Base-by-base conservation (phyloP, 176 grass and related monocot species). In the Juncus inflexus region DNA sequence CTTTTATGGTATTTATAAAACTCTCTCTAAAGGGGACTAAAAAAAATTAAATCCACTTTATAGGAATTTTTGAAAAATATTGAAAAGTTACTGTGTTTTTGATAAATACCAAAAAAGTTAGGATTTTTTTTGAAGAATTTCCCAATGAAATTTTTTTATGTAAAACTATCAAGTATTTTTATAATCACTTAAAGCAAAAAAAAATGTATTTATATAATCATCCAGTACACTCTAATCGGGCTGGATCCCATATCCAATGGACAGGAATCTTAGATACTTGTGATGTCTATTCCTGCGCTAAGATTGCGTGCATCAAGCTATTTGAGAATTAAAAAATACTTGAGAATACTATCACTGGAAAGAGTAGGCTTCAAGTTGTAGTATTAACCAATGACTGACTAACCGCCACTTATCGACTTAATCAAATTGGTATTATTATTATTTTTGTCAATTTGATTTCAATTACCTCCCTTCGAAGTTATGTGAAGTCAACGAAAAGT, bases 381-480 rank as follows among this genome's bases (percentile, higher is more conserved):
- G 19, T 28, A 28, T 28, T 3, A 49, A 52, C 28, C 10, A 12
- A 50, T 66, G 14, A 5, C 63, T 43, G 15, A 50, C 52, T 50
- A 54, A 50, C 12, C 19, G 36, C 9, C 52, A 13, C 47, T 67
- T 28, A 68, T 53, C 55, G 12, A 68, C 51, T 68, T 54, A 55
- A 37, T 5, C 9, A 55, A 6, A 5, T 54, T 52, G 3, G 12
- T 37, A 6, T 66, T 6, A 7, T 36, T 37, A 50, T 66, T n/a
- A 50, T 50, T 66, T 50, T 47, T 36, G 40, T 66, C 5, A 66
- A 36, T 47, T 66, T 52, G 16, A 50, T 35, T 38, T 54, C 11
- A 54, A 12, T 53, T 67, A 2, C 45, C 65, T 55, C 65, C 65
- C 35, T 54, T 28, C 40, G 37, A 55, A 67, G 49, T 67, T 67